Evolutionary conservation across 2,329 filamentous ascomycete genomes (phyloP).

Genomic region (Pyrenophora seminiperda): DNA sequence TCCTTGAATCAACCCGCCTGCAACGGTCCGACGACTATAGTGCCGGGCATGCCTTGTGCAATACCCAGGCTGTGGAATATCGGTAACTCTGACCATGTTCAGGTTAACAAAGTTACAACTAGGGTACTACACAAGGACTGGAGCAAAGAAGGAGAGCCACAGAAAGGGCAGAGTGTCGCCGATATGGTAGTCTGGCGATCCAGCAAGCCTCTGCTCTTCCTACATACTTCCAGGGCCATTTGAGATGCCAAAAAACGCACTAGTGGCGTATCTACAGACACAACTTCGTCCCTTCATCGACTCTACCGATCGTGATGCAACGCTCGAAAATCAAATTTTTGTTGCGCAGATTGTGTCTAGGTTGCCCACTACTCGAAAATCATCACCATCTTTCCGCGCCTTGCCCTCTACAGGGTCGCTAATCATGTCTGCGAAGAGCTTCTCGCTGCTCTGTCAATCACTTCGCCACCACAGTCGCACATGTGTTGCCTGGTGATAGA

Average conservation of each 20-base stretch:
- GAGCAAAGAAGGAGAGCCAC: slow-evolving; percentile 5
- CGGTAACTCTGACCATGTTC: slow-evolving; percentile 39
- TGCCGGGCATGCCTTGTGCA: slow-evolving; percentile 56
- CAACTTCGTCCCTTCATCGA: slow-evolving; percentile 50
- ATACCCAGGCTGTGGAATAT: slow-evolving; percentile 51
- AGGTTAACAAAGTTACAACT: slow-evolving; percentile 52
- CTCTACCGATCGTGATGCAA: slow-evolving; percentile 42
- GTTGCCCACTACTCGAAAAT: slow-evolving; percentile 16
- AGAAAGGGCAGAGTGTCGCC: slow-evolving; percentile 69
- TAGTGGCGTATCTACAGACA: slow-evolving; percentile 33
- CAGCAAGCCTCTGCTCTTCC: slow-evolving; percentile 57
- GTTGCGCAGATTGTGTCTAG: slow-evolving; percentile 50
- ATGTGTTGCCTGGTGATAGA: slow-evolving; percentile 31
- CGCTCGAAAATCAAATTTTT: slow-evolving; percentile 55
- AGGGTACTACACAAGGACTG: slow-evolving; percentile 47
- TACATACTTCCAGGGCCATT: slow-evolving; percentile 25
- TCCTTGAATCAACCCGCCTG: slow-evolving; percentile 52
- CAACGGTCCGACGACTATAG: slow-evolving; percentile 47
- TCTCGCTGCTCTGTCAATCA: slow-evolving; percentile 26
- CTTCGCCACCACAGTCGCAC: slow-evolving; percentile 14
- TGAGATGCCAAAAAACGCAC: slow-evolving; percentile 22
- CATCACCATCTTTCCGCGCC: slow-evolving; percentile 29
- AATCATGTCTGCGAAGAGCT: slow-evolving; percentile 44
- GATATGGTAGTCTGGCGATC: slow-evolving; percentile 71
- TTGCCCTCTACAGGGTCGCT: slow-evolving; percentile 38